These are phyloP conservation scores for Graphium sp. DNA, from an alignment of 2,329 filamentous ascomycete genomes.

Conservation along the genomic window DNA sequence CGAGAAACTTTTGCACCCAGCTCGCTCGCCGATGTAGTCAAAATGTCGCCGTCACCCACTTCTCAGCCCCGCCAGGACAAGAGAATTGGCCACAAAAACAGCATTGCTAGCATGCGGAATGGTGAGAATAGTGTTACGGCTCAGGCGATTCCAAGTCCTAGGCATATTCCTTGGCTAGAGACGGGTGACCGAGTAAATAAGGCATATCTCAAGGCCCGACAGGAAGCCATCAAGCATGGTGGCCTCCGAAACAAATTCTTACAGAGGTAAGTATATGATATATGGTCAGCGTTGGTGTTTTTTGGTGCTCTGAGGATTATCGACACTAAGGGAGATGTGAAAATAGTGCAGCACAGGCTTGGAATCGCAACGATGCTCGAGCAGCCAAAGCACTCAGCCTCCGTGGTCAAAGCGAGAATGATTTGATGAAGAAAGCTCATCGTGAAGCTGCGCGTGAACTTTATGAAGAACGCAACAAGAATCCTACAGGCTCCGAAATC, in stretches of 20 bases:
- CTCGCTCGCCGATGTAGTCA: conserved; percentile 84
- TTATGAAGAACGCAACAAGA: conserved; percentile 85
- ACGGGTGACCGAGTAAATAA: conserved; percentile 84
- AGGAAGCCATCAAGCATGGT: conserved; percentile 94
- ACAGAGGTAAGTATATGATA: conserved; percentile 57
- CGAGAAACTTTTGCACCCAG: conserved; percentile 55
- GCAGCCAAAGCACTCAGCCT: conserved; percentile 90
- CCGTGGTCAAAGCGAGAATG: conserved; percentile 90
- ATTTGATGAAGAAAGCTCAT: conserved; percentile 92
- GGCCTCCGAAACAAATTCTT: conserved; percentile 93
- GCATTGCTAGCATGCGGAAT: conserved; percentile 43
- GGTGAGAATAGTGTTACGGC: conserved; percentile 69
- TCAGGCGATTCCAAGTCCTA: conserved; percentile 70
- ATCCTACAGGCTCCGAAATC: conserved; percentile 49
- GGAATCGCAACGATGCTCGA: conserved; percentile 94
- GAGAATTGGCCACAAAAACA: conserved; percentile 46
- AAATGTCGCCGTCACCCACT: conserved; percentile 79
- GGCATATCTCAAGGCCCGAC: conserved; percentile 83
- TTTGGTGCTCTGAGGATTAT: not conserved
- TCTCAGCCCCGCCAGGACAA: conserved; percentile 46
- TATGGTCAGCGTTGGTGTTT: not conserved
- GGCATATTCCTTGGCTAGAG: conserved; percentile 92
- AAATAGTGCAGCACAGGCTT: conserved; percentile 78
- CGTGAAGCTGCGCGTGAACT: conserved; percentile 81
- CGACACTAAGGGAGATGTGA: no score